Evolutionary conservation across 106 monocot genomes (phyloP).

Genomic region (Phalaenopsis equestris): DNA sequence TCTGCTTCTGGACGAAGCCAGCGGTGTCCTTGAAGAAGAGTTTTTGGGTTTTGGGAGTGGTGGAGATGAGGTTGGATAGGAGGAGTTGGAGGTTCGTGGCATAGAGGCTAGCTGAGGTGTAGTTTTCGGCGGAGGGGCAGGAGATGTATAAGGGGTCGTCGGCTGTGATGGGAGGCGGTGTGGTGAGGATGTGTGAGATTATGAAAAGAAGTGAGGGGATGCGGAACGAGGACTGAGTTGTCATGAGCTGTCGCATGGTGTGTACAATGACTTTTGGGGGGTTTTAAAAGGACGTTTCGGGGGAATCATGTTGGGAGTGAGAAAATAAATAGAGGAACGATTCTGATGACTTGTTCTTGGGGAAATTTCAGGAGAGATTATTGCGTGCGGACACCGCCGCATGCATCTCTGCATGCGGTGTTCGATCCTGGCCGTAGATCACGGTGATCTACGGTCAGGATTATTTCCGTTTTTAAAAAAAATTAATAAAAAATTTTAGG

Average conservation of each 20-base stretch:
- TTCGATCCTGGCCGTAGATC: too few relatives aligned
- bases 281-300: too few relatives aligned
- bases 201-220: background rate
- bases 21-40: background rate
- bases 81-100: background rate
- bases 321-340: too few relatives aligned
- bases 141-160: background rate
- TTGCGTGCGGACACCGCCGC: too few relatives aligned
- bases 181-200: background rate
- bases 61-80: background rate
- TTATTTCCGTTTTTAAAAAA: too few relatives aligned
- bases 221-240: background rate
- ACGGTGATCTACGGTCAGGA: too few relatives aligned
- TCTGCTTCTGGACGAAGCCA: background rate
- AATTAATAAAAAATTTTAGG: too few relatives aligned
- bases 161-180: background rate
- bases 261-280: too few relatives aligned
- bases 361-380: too few relatives aligned
- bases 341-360: too few relatives aligned
- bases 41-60: background rate
- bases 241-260: background rate
- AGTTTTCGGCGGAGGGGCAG: background rate
- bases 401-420: too few relatives aligned
- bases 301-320: too few relatives aligned
- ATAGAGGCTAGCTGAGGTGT: background rate